Evolutionary conservation across 345 rosid species (phyloP).

Genomic region (Luvunga scandens): DNA sequence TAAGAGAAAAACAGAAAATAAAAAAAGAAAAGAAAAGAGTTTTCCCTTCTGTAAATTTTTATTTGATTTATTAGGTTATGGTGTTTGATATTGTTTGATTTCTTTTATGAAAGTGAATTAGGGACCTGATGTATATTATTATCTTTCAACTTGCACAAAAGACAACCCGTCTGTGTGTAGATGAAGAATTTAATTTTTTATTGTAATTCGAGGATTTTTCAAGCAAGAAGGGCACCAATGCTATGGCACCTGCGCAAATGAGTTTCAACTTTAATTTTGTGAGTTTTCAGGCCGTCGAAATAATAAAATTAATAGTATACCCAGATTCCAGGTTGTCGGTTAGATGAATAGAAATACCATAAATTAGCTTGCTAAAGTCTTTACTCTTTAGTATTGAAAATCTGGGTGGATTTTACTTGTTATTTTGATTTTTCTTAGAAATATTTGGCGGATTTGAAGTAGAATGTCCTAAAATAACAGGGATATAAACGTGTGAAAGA

Average conservation of each 20-base stretch:
- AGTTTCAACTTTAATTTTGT: neutral
- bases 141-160: constrained; percentile 6
- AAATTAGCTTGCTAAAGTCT: no score
- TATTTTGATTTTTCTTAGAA: no score
- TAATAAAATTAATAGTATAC: no score
- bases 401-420: no score
- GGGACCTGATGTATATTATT: constrained; percentile 25
- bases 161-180: constrained; percentile 7
- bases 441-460: no score
- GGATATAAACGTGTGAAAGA: no score
- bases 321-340: no score
- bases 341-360: no score
- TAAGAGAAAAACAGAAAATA: neutral
- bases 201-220: constrained; percentile 1
- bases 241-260: neutral
- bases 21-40: neutral
- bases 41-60: constrained; percentile 29
- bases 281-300: neutral
- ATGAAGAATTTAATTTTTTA: constrained; percentile 16
- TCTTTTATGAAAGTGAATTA: constrained; percentile 24
- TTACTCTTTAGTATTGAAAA: no score
- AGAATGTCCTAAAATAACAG: no score
- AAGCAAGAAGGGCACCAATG: neutral
- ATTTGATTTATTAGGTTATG: constrained; percentile 28
- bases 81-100: constrained; percentile 44